A percentile compares a stretch with the other conserved stretches of the same genome.
phyloP scores from a whole-genome alignment of 768 basidiomycete genomes.

The Zangia roseola region DNA sequence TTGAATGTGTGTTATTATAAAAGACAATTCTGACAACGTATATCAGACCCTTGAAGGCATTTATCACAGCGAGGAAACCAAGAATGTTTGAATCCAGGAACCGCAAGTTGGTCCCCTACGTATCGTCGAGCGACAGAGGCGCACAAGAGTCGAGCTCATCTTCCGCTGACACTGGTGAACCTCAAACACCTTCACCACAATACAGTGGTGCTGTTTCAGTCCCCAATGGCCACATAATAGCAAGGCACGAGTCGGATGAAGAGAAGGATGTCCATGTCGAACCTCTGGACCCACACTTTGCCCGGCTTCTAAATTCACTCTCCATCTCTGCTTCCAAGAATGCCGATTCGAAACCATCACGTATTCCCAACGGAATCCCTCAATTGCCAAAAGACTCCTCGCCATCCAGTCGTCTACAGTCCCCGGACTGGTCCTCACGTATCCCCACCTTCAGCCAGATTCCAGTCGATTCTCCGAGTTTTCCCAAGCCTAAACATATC shows the following conservation, averaged over 20 bases:
- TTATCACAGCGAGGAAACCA: constrained; percentile 64
- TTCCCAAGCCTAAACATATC: constrained; percentile 5
- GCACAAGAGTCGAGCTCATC: constrained; percentile 68
- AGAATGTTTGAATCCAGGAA: constrained; percentile 36
- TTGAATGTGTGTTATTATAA: not conserved
- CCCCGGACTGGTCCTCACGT: constrained; percentile 34
- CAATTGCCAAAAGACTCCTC: constrained; percentile 10
- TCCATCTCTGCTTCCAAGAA: constrained; percentile 51
- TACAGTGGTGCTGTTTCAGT: constrained; percentile 42
- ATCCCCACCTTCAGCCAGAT: constrained; percentile 23
- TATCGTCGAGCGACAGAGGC: constrained; percentile 31
- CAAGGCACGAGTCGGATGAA: constrained; percentile 35
- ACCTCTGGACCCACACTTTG: constrained; percentile 67
- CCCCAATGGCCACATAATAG: constrained; percentile 13
- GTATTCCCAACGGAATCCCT: constrained; percentile 1
- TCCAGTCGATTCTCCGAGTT: constrained; percentile 3
- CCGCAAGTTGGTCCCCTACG: constrained; percentile 34
- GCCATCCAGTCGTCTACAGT: constrained; percentile 16
- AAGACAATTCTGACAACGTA: constrained; percentile 1
- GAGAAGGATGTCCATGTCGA: constrained; percentile 27
- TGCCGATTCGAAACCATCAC: constrained; percentile 11
- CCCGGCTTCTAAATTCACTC: constrained; percentile 60
- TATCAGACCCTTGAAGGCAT: constrained; percentile 50
- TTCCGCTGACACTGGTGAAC: constrained; percentile 58
- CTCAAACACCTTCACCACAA: constrained; percentile 63